Evolutionary conservation across 2,329 filamentous ascomycete genomes (phyloP).

Genomic region (Fusarium udum): DNA sequence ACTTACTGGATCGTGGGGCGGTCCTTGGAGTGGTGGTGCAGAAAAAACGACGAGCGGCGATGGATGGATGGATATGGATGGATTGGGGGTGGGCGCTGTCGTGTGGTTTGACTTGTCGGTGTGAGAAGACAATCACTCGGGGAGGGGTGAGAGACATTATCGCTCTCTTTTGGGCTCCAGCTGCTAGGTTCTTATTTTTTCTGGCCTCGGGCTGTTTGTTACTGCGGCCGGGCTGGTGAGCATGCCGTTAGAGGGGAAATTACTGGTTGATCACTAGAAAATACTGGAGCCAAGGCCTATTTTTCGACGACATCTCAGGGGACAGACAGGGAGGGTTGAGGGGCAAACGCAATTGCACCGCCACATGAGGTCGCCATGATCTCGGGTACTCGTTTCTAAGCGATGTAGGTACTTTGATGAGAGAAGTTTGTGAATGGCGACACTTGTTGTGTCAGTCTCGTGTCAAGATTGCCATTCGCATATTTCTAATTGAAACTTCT

Average conservation of each 20-base stretch:
- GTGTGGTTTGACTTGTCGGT: constrained; percentile 46
- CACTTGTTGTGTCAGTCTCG: neutral
- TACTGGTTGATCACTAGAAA: constrained; percentile 25
- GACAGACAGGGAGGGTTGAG: constrained; percentile 22
- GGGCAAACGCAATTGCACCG: constrained; percentile 32
- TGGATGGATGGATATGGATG: constrained; percentile 33
- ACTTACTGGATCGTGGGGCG: constrained; percentile 45
- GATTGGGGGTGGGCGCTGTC: constrained; percentile 37
- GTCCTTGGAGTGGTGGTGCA: constrained; percentile 46
- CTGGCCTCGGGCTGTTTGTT: constrained; percentile 33
- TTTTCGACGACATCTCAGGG: constrained; percentile 31
- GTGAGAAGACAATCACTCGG: constrained; percentile 42
- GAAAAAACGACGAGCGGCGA: constrained; percentile 45
- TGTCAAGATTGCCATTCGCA: neutral
- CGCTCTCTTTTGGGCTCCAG: constrained; percentile 22
- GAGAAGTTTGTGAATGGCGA: constrained; percentile 3
- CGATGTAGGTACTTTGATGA: neutral
- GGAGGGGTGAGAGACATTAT: constrained; percentile 40
- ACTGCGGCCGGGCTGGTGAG: constrained; percentile 31
- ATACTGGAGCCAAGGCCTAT: constrained; percentile 39
- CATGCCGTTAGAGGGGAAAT: constrained; percentile 16
- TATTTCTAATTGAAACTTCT: neutral
- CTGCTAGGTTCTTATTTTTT: constrained; percentile 28
- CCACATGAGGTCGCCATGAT: constrained; percentile 24
- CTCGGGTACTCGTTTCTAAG: constrained; percentile 9